Base-by-base conservation (phyloP, 331 rosid genomes). In the Ulmus americana region DNA sequence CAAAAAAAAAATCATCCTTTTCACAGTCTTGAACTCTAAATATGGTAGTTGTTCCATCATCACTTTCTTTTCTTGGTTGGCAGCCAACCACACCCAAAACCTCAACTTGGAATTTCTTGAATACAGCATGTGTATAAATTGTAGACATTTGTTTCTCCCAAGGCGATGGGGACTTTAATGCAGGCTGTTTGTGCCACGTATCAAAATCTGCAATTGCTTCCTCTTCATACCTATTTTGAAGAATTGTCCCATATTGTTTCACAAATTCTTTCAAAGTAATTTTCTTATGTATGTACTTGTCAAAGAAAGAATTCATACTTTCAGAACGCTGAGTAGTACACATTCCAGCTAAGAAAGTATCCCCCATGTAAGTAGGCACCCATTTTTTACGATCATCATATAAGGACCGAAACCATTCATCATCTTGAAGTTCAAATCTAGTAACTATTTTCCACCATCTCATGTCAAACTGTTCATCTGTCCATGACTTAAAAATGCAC, bases 81-180 rank as follows among this genome's bases (percentile, higher is more conserved):
- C 85, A 81, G 45, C 85, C 85, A 67, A 74, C 85, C 38, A 74
- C 85, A 22, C 85, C 85, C 67, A 81, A 74, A 50, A 77, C 85
- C 72, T 81, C 85, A 39, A 74, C 55, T 74, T 81, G 85, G 61
- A 81, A 81, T 57, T 77, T 81, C 64, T 70, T 74, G 70, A 81
- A 81, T 45, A 81, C 76, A 5, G 85, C 76, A 68, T 81, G 85
- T 0, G 85, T 81, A 58, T 81, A 81, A 59, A 74, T 47, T 43
- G 82, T 70, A 22, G 85, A 81, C 82, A 77, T 81, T 67, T 81
- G 85, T 49, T 81, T 81, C 54, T 81, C 85, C 82, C 85, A 77
- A 50, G 85, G 85, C 10, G 85, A 81, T 70, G 85, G 85, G 63
- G 85, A 81, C 52, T 77, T 81, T 15, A 77, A 54, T 28, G 85